These are phyloP conservation scores for Corymbia calophylla DNA, from an alignment of 441 rosid species.

Conservation along the genomic window DNA sequence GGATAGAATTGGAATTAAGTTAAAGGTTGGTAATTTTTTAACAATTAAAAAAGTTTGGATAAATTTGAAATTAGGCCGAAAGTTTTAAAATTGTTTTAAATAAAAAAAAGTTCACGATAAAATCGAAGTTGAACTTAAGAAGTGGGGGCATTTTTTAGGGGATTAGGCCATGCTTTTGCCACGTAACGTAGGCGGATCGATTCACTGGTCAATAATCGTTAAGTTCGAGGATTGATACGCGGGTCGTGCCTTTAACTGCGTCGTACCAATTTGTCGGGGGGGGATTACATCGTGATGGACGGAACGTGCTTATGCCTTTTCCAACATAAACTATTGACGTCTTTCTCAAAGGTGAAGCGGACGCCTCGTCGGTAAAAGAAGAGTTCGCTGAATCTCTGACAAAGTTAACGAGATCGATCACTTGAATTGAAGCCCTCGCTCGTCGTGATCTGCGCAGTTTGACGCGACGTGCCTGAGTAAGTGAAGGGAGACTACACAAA, in stretches of 20 bases:
- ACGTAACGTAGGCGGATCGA: not conserved
- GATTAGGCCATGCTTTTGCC: not conserved
- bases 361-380: not conserved
- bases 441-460: not conserved
- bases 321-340: not conserved
- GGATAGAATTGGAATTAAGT: not conserved
- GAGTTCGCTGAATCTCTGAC: not conserved
- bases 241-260: not conserved
- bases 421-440: not conserved
- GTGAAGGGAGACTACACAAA: not conserved
- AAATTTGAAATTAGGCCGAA: not conserved
- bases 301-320: not conserved
- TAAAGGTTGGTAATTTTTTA: not conserved
- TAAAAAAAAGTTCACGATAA: fast-evolving
- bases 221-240: not conserved
- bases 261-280: not conserved
- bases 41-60: fast-evolving
- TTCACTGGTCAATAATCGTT: not conserved
- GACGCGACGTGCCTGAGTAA: not conserved
- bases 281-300: not conserved
- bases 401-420: not conserved
- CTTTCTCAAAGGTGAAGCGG: not conserved
- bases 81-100: not conserved
- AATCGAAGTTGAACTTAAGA: not conserved
- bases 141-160: not conserved